Evolutionary conservation across 1,139 yeast species (phyloP), one percentile per base, ranked within the genome.

Genomic region (Candida mesenterica): DNA sequence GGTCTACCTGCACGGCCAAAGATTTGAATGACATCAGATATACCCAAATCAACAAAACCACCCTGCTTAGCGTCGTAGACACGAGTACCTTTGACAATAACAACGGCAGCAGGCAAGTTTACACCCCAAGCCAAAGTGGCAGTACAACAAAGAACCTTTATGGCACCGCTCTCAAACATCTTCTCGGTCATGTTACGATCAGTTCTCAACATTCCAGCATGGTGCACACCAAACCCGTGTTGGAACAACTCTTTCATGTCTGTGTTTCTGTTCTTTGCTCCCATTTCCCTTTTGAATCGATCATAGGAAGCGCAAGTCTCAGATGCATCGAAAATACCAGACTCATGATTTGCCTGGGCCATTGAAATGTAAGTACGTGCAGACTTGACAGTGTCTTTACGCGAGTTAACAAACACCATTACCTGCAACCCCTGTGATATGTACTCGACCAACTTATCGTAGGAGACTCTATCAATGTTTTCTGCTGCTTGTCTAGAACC

Each of bases 91-190:
- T 92, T 90, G 35, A 94, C 81, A 45, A 94, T 87, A 17, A 94
- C 99, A 29, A 90, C 96, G 3, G 97, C 97, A 5, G 98, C 98
- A 2, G 99, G 98, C 42, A 94, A 68, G 55, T 94, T 94, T 12
- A 94, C 97, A 75, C 99, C 99, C 99, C 99, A 94, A 0, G 99
- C 99, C 40, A 94, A 75, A 0, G 99, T 94, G 0, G 98, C 96
- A 1, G 99, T 94, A 71, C 97, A 89, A 49, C 96, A 86, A 13
- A 94, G 67, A 0, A 94, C 97, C 45, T 84, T 87, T 41, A 92
- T 82, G 1, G 92, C 85, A 24, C 98, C 98, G 23, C 72, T 69
- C 35, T 81, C 72, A 56, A 94, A 94, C 82, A 92, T 77, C 53
- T 80, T 83, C 53, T 94, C 98, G 0, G 95, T 83, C 42, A 89